Conservation (phyloP, 768 basidiomycete genomes). For the Pleurotus tuoliensis region DNA sequence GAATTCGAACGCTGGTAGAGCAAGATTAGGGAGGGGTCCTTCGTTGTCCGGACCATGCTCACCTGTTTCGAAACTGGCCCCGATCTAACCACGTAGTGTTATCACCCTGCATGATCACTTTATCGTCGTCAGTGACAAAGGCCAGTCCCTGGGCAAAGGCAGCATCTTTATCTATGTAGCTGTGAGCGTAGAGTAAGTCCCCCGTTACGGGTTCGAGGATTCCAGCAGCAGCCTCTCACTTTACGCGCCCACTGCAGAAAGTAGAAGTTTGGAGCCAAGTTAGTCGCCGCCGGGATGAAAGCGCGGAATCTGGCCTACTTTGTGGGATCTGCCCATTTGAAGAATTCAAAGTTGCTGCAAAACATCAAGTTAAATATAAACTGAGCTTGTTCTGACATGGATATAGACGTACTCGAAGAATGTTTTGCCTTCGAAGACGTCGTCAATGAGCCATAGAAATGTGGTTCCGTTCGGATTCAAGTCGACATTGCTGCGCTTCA, state of each 20-base stretch:
- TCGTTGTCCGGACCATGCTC: background rate
- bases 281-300: no score
- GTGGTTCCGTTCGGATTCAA: slow-evolving; percentile 42
- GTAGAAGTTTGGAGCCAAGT: background rate
- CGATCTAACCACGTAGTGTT: slow-evolving; percentile 50
- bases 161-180: slow-evolving; percentile 55
- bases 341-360: slow-evolving; percentile 56
- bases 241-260: slow-evolving; percentile 58
- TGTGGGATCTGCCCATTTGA: slow-evolving; percentile 60
- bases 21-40: background rate
- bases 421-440: slow-evolving; percentile 58
- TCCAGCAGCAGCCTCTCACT: slow-evolving; percentile 36
- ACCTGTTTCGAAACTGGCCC: slow-evolving; percentile 65
- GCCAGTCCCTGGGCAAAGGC: slow-evolving; percentile 54
- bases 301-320: slow-evolving; percentile 37
- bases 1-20: slow-evolving; percentile 70
- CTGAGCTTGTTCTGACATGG: no score
- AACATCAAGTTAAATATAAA: slow-evolving; percentile 3
- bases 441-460: slow-evolving; percentile 65
- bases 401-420: slow-evolving; percentile 62
- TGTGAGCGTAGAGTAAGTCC: slow-evolving; percentile 21
- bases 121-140: slow-evolving; percentile 52
- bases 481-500: slow-evolving; percentile 28
- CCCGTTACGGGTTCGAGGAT: background rate
- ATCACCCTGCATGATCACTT: slow-evolving; percentile 76